phyloP scores from a whole-genome alignment of 1,284 basidiomycete genomes.

The Ustilago sp. region DNA sequence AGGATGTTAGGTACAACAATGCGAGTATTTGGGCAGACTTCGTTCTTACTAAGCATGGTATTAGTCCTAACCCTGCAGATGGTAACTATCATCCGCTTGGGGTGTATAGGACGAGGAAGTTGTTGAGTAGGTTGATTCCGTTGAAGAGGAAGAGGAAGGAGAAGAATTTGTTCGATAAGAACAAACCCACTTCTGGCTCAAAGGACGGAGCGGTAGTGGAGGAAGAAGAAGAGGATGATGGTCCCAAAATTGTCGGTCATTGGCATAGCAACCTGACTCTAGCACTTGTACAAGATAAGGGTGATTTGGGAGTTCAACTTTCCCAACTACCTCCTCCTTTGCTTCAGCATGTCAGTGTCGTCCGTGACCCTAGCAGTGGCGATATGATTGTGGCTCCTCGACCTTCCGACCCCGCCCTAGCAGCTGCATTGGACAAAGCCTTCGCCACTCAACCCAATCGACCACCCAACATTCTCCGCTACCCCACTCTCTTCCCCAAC shows the following conservation, averaged over 20 bases:
- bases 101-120: constrained; percentile 82
- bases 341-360: constrained; percentile 64
- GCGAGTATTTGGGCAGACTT: constrained; percentile 80
- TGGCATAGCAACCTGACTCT: constrained; percentile 93
- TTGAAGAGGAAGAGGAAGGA: constrained; percentile 81
- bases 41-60: constrained; percentile 79
- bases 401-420: constrained; percentile 7
- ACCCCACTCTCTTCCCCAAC: constrained; percentile 88
- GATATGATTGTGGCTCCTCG: constrained; percentile 24
- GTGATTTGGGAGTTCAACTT: constrained; percentile 75
- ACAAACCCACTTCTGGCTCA: constrained; percentile 8
- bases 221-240: constrained; percentile 71
- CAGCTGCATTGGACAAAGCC: constrained; percentile 18
- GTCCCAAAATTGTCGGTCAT: constrained; percentile 75
- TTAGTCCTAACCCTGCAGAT: constrained; percentile 76
- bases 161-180: constrained; percentile 79
- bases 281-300: constrained; percentile 76
- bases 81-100: constrained; percentile 71
- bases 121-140: constrained; percentile 84
- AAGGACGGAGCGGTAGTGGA: neutral
- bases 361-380: constrained; percentile 24
- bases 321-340: constrained; percentile 77
- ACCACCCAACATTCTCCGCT: constrained; percentile 34
- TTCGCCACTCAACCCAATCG: constrained; percentile 16
- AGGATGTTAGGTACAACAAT: constrained; percentile 38